Percentiles rank a stretch among this genome's conserved stretches.
These are phyloP conservation scores for Sphaerulina musiva DNA, from an alignment of 2,329 filamentous ascomycete species.

Conservation along the genomic window DNA sequence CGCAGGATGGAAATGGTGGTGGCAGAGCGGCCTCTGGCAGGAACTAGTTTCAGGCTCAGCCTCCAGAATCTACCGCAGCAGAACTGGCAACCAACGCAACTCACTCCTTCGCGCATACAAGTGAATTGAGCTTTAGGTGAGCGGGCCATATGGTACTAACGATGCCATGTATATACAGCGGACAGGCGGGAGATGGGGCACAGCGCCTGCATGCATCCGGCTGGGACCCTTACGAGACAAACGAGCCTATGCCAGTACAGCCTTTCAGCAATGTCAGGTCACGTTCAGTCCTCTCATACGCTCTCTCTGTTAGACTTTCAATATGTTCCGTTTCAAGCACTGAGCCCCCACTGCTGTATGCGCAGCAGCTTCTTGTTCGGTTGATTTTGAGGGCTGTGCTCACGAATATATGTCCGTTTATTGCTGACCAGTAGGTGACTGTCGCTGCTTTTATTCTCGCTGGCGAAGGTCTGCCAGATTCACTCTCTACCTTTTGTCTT, in stretches of 20 bases:
- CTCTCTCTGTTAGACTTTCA: not conserved
- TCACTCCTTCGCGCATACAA: not conserved
- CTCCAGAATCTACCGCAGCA: not conserved
- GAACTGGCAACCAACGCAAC: not conserved
- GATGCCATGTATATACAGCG: not conserved
- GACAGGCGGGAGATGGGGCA: constrained; percentile 2
- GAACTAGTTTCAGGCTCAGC: constrained; percentile 5
- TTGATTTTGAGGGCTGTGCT: constrained; percentile 6
- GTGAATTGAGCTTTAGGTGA: not conserved
- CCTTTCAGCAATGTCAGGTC: constrained; percentile 1
- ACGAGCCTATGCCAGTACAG: constrained; percentile 12
- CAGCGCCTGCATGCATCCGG: not conserved
- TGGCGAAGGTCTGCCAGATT: not conserved
- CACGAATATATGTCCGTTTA: constrained; percentile 5
- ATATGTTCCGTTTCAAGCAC: not conserved
- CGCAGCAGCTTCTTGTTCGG: constrained; percentile 4
- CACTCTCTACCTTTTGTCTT: not conserved
- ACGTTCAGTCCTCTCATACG: constrained; percentile 1
- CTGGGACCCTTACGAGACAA: constrained; percentile 2
- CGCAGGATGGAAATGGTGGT: not conserved
- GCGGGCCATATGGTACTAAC: constrained; percentile 6
- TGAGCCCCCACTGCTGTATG: constrained; percentile 1
- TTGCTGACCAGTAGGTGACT: constrained; percentile 1
- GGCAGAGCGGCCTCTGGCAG: constrained; percentile 6
- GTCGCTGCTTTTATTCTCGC: not conserved